Percentiles rank a stretch among this genome's conserved stretches.
Evolutionary conservation across 176 grass and related monocot genomes (phyloP).

Genomic region (barley (Hordeum vulgare)): DNA sequence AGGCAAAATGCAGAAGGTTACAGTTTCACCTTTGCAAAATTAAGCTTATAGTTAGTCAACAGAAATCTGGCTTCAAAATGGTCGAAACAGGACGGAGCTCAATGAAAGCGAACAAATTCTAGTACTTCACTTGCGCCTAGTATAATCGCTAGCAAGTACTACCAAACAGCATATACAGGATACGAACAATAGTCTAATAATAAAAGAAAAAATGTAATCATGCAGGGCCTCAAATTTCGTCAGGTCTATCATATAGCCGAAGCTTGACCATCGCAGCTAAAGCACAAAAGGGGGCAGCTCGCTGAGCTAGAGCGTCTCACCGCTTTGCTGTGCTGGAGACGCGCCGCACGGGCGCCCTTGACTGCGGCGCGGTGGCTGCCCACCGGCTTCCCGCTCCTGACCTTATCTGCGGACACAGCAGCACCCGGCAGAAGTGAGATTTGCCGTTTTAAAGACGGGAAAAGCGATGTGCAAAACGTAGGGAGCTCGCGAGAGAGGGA

Average conservation of each 20-base stretch:
- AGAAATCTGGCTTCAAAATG: not conserved
- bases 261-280: not conserved
- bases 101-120: not conserved
- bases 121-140: not conserved
- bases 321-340: slow-evolving; percentile 79
- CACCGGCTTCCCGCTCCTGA: slow-evolving; percentile 47
- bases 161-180: not conserved
- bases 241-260: not conserved
- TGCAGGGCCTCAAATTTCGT: not conserved
- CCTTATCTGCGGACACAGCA: slow-evolving; percentile 46
- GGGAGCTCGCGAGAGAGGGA: not conserved
- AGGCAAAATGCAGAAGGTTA: not conserved
- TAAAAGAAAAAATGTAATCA: not conserved
- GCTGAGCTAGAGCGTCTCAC: slow-evolving; percentile 21
- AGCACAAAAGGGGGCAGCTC: not conserved
- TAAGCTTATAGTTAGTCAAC: not conserved
- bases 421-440: not conserved
- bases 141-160: not conserved
- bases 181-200: not conserved
- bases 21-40: not conserved
- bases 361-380: slow-evolving; percentile 35
- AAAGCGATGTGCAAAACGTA: not conserved
- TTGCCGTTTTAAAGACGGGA: not conserved
- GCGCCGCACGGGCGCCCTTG: slow-evolving; percentile 66
- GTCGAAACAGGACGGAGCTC: not conserved